phyloP scores from a whole-genome alignment of 2,329 filamentous ascomycete species.

The Lecanicillium sp. region DNA sequence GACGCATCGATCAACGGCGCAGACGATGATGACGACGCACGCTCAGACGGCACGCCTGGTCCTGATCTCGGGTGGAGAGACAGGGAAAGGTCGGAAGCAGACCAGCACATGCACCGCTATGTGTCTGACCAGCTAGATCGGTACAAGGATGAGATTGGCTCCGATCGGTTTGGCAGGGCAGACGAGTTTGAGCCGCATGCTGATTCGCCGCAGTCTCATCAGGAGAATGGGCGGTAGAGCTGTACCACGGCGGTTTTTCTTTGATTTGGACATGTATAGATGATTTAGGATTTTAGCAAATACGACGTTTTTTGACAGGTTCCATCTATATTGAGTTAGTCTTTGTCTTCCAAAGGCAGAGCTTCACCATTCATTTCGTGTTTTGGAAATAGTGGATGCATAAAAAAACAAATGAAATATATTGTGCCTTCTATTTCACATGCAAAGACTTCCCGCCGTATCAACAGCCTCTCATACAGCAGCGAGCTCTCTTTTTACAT shows the following conservation, averaged over 20 bases:
- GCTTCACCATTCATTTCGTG: too few species aligned
- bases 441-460: constrained; percentile 3
- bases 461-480: background rate
- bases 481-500: background rate
- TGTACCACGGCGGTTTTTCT: too few species aligned
- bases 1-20: constrained; percentile 40
- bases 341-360: too few species aligned
- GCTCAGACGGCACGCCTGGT: constrained; percentile 23
- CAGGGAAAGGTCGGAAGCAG: constrained; percentile 44
- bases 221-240: too few species aligned
- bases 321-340: too few species aligned
- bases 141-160: constrained; percentile 37
- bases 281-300: too few species aligned
- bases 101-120: constrained; percentile 70
- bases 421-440: constrained; percentile 15
- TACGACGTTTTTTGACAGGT: too few species aligned
- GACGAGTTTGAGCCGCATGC: constrained; percentile 41
- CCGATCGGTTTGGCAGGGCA: constrained; percentile 20
- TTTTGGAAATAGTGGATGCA: too few species aligned
- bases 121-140: constrained; percentile 72
- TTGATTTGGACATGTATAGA: too few species aligned
- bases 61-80: constrained; percentile 39
- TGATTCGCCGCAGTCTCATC: constrained; percentile 3
- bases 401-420: constrained; percentile 7
- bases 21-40: constrained; percentile 23